Conservation (phyloP, 2,329 filamentous ascomycete genomes). For the Nothophaeocryptopus gaeumannii region DNA sequence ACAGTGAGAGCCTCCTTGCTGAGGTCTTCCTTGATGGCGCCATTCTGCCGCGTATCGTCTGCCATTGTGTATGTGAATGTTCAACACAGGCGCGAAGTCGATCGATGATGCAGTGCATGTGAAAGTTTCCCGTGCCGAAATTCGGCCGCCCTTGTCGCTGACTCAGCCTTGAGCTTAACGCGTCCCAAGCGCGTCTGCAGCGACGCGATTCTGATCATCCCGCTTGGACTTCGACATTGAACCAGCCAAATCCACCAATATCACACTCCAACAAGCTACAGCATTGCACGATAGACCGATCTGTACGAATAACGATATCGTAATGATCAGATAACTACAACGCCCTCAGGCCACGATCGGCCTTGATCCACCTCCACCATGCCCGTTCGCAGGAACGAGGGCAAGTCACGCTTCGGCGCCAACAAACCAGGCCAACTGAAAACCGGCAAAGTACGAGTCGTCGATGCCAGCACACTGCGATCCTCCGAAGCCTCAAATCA, state of each 20-base stretch:
- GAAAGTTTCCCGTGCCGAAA: neutral
- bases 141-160: neutral
- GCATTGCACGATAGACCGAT: too few species aligned
- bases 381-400: constrained; percentile 43
- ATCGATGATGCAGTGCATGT: constrained; percentile 13
- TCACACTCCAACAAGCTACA: neutral
- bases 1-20: constrained; percentile 32
- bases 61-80: constrained; percentile 37
- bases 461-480: constrained; percentile 70
- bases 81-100: neutral
- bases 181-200: constrained; percentile 1
- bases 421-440: constrained; percentile 31
- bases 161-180: neutral
- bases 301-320: neutral
- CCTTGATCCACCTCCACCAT: constrained; percentile 32
- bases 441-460: constrained; percentile 53
- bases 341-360: neutral
- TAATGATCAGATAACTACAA: neutral
- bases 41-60: constrained; percentile 44
- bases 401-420: constrained; percentile 40
- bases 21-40: constrained; percentile 23
- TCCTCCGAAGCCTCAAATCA: constrained; percentile 82
- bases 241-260: constrained; percentile 1
- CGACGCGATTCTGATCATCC: constrained; percentile 1
- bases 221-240: neutral